phyloP scores from a whole-genome alignment of 306 rosid genomes.

The Leucaena leucocephala region DNA sequence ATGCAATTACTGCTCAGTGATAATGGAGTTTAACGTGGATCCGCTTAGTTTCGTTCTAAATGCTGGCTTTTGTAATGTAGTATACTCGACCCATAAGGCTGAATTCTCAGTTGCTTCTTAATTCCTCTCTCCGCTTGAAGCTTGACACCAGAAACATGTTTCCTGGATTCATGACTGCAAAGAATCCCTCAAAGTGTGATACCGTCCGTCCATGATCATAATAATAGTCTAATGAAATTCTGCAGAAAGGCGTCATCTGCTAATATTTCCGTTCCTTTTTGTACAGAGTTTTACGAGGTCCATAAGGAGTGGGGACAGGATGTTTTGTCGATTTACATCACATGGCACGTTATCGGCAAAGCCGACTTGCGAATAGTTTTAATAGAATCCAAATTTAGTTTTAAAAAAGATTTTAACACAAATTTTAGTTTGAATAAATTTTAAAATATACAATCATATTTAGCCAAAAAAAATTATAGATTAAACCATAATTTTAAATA shows the following conservation, averaged over 20 bases:
- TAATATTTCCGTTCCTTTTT: background rate
- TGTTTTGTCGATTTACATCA: background rate
- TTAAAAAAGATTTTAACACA: too few relatives aligned
- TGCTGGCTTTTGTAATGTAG: background rate
- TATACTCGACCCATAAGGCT: too few relatives aligned
- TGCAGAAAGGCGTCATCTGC: background rate
- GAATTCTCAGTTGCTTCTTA: background rate
- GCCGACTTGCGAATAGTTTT: too few relatives aligned
- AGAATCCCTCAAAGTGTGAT: background rate
- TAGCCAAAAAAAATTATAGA: too few relatives aligned
- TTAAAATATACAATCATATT: too few relatives aligned
- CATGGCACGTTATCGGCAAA: background rate
- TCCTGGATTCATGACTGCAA: background rate
- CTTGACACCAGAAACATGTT: background rate
- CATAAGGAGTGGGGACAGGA: background rate
- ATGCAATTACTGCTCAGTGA: constrained; percentile 26
- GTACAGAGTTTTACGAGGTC: background rate
- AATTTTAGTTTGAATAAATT: too few relatives aligned
- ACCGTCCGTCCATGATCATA: background rate
- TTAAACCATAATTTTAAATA: too few relatives aligned
- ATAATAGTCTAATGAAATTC: background rate
- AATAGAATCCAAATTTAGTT: too few relatives aligned
- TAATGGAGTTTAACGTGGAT: constrained; percentile 31
- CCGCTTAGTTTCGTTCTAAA: too few relatives aligned
- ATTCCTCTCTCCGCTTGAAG: background rate